Conservation (phyloP, 1,284 basidiomycete genomes). For the Salmacisia buchloeana region DNA sequence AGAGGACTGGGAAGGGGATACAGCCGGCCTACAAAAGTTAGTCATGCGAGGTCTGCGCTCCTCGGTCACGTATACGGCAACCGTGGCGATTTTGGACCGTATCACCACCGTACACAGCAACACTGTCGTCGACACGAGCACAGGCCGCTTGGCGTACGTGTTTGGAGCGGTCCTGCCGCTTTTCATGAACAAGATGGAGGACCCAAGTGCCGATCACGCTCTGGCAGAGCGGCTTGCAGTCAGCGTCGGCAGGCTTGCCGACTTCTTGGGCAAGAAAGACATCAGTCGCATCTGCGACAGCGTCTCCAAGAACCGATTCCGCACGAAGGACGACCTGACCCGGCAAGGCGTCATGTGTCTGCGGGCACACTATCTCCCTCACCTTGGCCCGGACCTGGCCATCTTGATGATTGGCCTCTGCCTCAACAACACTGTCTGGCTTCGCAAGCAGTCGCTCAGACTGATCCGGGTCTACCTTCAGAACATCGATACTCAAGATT, state of each 20-base stretch:
- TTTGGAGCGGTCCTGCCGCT: constrained; percentile 81
- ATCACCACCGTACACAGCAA: constrained; percentile 56
- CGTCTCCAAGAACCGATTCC: constrained; percentile 78
- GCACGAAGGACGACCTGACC: constrained; percentile 87
- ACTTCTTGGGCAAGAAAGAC: constrained; percentile 65
- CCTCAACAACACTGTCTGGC: constrained; percentile 77
- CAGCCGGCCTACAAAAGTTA: constrained; percentile 64
- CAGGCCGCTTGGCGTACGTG: constrained; percentile 71
- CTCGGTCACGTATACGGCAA: constrained; percentile 63
- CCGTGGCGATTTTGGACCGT: constrained; percentile 63
- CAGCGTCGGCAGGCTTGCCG: constrained; percentile 69
- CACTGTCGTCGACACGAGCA: constrained; percentile 67
- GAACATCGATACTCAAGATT: constrained; percentile 68
- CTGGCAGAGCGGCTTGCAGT: constrained; percentile 62
- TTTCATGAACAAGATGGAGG: constrained; percentile 74
- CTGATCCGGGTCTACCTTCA: constrained; percentile 83
- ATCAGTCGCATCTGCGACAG: constrained; percentile 81
- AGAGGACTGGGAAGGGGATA: constrained; percentile 60
- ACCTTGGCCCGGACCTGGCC: constrained; percentile 66
- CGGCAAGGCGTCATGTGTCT: constrained; percentile 79
- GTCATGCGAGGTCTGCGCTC: constrained; percentile 77
- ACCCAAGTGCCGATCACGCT: constrained; percentile 54
- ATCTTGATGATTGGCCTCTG: constrained; percentile 77
- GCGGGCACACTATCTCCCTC: constrained; percentile 68
- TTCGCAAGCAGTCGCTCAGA: constrained; percentile 75